These are phyloP conservation scores for Cladosporium sphaerospermum DNA, from an alignment of 2,329 filamentous ascomycete genomes.

Conservation along the genomic window DNA sequence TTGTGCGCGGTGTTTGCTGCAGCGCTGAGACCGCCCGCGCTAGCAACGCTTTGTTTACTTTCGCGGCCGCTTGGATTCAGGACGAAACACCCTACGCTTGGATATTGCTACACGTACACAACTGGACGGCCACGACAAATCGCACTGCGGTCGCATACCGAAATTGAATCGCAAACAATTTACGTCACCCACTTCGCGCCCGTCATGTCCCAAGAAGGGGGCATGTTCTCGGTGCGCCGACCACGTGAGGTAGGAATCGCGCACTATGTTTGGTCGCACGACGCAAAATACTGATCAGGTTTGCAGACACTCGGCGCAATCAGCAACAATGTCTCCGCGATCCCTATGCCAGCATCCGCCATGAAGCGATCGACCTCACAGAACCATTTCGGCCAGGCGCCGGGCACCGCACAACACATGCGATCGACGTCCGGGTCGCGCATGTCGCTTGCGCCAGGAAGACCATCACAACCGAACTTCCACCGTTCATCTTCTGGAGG, in stretches of 20 bases:
- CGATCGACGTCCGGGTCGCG: slow-evolving; percentile 78
- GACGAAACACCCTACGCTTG: not conserved
- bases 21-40: not conserved
- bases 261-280: not conserved
- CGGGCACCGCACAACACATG: slow-evolving; percentile 64
- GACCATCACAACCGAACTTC: slow-evolving; percentile 82
- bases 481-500: slow-evolving; percentile 74
- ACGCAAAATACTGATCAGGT: slow-evolving; percentile 8
- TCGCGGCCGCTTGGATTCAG: not conserved
- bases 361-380: slow-evolving; percentile 88
- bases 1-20: too few species aligned
- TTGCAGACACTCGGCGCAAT: slow-evolving; percentile 76
- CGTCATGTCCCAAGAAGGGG: slow-evolving; percentile 78
- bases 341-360: slow-evolving; percentile 85
- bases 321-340: slow-evolving; percentile 67
- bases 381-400: slow-evolving; percentile 57
- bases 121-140: not conserved
- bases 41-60: slow-evolving; percentile 12
- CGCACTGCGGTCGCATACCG: not conserved
- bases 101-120: not conserved
- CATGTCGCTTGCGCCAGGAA: slow-evolving; percentile 76
- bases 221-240: slow-evolving; percentile 85
- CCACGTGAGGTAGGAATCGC: slow-evolving; percentile 69
- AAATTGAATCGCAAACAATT: too few species aligned
- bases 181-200: not conserved